Conservation (phyloP, 1,284 basidiomycete species). For the Trametes hirsuta region DNA sequence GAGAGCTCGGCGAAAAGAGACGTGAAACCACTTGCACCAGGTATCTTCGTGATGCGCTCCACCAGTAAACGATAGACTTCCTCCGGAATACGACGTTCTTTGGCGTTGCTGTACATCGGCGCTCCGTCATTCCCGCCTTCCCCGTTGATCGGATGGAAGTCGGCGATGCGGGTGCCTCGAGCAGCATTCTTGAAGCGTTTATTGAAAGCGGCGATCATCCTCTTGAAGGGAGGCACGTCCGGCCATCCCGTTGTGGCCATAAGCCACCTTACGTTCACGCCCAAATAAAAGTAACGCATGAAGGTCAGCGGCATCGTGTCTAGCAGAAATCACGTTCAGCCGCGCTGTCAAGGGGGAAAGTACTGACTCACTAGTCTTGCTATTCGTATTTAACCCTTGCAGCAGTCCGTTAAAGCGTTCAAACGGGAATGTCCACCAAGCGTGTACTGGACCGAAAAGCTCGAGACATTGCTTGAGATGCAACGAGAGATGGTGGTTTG, state of each 20-base stretch:
- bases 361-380: constrained; percentile 36
- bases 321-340: too few species aligned
- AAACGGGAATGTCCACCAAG: constrained; percentile 38
- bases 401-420: constrained; percentile 28
- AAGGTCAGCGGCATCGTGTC: constrained; percentile 9
- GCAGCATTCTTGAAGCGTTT: neutral
- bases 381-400: constrained; percentile 36
- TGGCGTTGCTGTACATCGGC: too few species aligned
- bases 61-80: too few species aligned
- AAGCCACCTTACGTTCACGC: constrained; percentile 4
- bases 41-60: too few species aligned
- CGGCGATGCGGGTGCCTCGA: neutral
- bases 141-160: too few species aligned
- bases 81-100: too few species aligned
- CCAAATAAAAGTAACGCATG: constrained; percentile 10
- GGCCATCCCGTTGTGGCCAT: constrained; percentile 8
- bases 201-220: neutral
- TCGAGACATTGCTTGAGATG: constrained; percentile 35
- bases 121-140: too few species aligned
- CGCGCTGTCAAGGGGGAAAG: too few species aligned
- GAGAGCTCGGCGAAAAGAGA: too few species aligned
- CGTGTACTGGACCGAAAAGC: constrained; percentile 39
- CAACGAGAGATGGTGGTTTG: constrained; percentile 42
- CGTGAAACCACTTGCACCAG: too few species aligned
- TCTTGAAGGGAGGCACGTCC: neutral